Percentiles rank a stretch among this genome's conserved stretches.
phyloP scores from a whole-genome alignment of 2,329 filamentous ascomycete genomes.

The Neofusicoccum ribis region DNA sequence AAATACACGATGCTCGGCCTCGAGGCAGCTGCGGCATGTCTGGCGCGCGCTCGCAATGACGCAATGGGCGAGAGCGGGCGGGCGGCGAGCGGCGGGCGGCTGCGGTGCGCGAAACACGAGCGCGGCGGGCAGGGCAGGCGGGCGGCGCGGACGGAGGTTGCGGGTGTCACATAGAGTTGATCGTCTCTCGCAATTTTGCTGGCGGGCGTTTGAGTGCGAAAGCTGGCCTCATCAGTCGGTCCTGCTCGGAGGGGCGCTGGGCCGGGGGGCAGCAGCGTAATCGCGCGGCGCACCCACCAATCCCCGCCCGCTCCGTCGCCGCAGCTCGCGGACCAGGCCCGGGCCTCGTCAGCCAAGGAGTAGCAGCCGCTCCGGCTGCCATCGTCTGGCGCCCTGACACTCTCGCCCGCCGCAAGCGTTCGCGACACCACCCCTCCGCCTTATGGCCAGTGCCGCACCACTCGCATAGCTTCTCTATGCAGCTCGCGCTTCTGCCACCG shows the following conservation, averaged over 20 bases:
- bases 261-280: not conserved
- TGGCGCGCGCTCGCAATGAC: not conserved
- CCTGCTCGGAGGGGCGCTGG: slow-evolving; percentile 6
- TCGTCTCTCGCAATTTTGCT: not conserved
- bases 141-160: not conserved
- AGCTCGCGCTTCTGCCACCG: not conserved
- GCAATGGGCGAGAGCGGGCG: not conserved
- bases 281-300: slow-evolving; percentile 10
- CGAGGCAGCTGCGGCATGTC: not conserved
- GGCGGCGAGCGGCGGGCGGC: no score
- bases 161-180: slow-evolving; percentile 8
- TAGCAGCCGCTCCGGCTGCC: not conserved
- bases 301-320: slow-evolving; percentile 10
- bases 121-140: not conserved
- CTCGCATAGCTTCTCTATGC: slow-evolving; percentile 16
- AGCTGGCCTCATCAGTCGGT: slow-evolving; percentile 16
- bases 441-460: slow-evolving; percentile 15
- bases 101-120: not conserved
- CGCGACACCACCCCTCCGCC: slow-evolving; percentile 10
- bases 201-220: not conserved
- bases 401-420: slow-evolving; percentile 4
- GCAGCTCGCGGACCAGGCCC: not conserved
- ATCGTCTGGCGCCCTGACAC: slow-evolving; percentile 7
- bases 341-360: slow-evolving; percentile 16
- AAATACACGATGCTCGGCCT: not conserved